Evolutionary conservation across 2,329 filamentous ascomycete species (phyloP).

Genomic region (Nothophoma quercina): DNA sequence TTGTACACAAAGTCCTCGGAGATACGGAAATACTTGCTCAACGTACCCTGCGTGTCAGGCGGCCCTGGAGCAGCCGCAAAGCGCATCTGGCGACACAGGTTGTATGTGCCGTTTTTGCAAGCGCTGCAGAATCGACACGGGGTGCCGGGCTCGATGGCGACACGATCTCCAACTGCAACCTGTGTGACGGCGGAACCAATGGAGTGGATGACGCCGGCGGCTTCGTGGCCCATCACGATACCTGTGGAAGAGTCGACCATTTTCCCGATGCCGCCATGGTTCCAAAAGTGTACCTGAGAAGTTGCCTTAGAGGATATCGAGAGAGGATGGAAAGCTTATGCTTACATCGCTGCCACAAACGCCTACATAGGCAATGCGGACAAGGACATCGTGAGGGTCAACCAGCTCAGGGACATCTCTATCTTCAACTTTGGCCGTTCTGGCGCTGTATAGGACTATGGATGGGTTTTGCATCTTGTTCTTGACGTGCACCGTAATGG

Average conservation of each 20-base stretch:
- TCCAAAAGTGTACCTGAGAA: constrained; percentile 84
- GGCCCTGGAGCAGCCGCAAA: constrained; percentile 92
- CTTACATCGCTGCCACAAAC: constrained; percentile 53
- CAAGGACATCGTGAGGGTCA: constrained; percentile 51
- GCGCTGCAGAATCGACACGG: constrained; percentile 88
- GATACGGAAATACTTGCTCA: constrained; percentile 89
- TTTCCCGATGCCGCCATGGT: constrained; percentile 89
- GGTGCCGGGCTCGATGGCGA: constrained; percentile 90
- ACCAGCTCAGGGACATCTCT: constrained; percentile 46
- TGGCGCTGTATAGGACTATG: constrained; percentile 52
- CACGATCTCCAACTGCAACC: constrained; percentile 83
- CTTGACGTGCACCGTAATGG: not conserved
- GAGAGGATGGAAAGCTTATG: not conserved
- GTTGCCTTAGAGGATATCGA: constrained; percentile 2
- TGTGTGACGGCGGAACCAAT: constrained; percentile 77
- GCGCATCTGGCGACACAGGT: constrained; percentile 82
- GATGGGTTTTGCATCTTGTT: constrained; percentile 51
- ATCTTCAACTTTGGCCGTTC: constrained; percentile 50
- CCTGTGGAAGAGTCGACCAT: constrained; percentile 78
- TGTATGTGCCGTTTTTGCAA: constrained; percentile 89
- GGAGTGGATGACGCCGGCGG: constrained; percentile 79
- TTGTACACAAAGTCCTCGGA: constrained; percentile 92
- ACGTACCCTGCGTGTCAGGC: constrained; percentile 67
- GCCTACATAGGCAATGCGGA: constrained; percentile 55
- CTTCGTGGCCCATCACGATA: constrained; percentile 93